phyloP scores from a whole-genome alignment of 805 yeast species.

The Yamadazyma laniorum region DNA sequence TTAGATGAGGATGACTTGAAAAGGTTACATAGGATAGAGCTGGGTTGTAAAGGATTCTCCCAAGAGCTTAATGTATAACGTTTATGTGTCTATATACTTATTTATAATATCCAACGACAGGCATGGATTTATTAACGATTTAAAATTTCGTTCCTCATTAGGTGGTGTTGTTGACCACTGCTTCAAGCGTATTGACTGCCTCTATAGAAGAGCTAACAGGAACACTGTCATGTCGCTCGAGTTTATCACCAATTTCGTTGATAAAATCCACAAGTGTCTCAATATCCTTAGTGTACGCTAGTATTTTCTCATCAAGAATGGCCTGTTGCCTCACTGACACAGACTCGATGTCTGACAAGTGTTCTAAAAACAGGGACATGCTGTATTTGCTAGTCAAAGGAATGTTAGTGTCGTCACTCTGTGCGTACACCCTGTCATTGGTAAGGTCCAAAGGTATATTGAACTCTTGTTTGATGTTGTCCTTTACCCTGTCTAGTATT shows the following conservation, averaged over 20 bases:
- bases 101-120: conserved; percentile 1
- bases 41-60: neutral
- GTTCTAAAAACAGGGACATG: conserved; percentile 5
- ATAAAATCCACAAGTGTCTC: conserved; percentile 5
- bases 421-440: conserved; percentile 2
- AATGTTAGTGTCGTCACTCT: neutral
- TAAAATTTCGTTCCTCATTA: too few species aligned
- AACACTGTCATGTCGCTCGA: neutral
- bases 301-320: conserved; percentile 10
- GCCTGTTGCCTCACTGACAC: conserved; percentile 1
- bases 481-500: conserved; percentile 7
- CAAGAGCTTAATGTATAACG: conserved; percentile 2
- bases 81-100: neutral
- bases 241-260: conserved; percentile 4
- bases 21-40: conserved; percentile 4
- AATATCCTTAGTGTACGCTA: conserved; percentile 6
- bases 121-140: neutral
- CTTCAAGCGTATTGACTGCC: conserved; percentile 1
- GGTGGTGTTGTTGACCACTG: neutral
- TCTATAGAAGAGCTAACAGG: neutral
- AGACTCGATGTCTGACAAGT: conserved; percentile 2
- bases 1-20: conserved; percentile 17
- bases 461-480: conserved; percentile 18
- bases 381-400: conserved; percentile 6
- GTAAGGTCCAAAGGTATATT: conserved; percentile 19